phyloP scores from a whole-genome alignment of 163 green algal species.

The Scenedesmus sp. region DNA sequence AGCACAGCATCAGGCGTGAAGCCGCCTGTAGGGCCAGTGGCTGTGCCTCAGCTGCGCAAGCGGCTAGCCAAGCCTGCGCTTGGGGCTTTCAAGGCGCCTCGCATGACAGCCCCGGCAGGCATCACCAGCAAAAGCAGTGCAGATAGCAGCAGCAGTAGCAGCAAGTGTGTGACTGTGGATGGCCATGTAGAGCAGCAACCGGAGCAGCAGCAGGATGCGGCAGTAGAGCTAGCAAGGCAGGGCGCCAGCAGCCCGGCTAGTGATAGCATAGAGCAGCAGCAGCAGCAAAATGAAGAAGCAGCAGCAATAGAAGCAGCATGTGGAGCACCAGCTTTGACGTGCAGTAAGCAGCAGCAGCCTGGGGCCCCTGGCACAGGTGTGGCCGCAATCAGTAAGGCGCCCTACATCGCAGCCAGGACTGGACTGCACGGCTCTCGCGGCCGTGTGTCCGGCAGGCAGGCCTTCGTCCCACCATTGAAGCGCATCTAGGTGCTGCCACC shows the following conservation, averaged over 20 bases:
- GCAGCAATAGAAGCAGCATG: not conserved
- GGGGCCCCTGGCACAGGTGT: not conserved
- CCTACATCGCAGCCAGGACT: not conserved
- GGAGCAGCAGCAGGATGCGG: not conserved
- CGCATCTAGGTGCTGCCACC: not conserved
- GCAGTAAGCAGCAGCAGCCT: not conserved
- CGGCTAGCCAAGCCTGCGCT: not conserved
- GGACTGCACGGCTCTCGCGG: not conserved
- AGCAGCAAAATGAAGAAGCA: not conserved
- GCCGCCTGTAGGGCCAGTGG: not conserved
- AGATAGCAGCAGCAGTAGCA: not conserved
- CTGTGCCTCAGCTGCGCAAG: constrained; percentile 42
- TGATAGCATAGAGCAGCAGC: not conserved
- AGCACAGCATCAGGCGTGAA: not conserved
- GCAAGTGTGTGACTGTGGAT: not conserved
- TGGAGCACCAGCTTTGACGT: not conserved
- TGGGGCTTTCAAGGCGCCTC: constrained; percentile 25
- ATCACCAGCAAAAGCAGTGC: not conserved
- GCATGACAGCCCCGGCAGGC: constrained; percentile 16
- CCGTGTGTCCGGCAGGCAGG: not conserved
- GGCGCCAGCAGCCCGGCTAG: not conserved
- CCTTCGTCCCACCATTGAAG: constrained; percentile 12
- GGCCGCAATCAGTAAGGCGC: not conserved
- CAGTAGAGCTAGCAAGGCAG: not conserved
- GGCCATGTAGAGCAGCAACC: not conserved